A percentile compares a stretch with the other conserved stretches of the same genome.
Conservation (phyloP, 805 yeast genomes). For the Ogataea ramenticola region DNA sequence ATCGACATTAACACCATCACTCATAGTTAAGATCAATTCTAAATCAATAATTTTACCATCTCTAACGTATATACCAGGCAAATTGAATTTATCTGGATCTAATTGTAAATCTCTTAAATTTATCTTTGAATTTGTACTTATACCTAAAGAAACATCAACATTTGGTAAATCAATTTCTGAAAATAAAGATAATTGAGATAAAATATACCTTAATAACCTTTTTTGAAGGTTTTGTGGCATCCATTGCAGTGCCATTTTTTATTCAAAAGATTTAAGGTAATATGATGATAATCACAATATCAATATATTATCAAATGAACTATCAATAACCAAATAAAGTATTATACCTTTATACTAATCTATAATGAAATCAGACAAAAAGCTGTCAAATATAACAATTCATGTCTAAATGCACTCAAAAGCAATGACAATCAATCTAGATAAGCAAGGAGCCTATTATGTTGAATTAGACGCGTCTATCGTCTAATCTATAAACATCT, state of each 20-base stretch:
- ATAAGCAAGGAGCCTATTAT: no score
- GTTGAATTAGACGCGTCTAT: no score
- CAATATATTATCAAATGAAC: no score
- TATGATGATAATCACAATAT: no score
- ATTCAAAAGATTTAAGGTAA: no score
- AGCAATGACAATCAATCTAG: no score
- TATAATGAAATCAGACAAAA: no score
- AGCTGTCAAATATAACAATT: no score
- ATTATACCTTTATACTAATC: no score
- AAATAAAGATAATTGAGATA: constrained; percentile 75
- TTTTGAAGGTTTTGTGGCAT: constrained; percentile 82
- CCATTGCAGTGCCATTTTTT: constrained; percentile 41
- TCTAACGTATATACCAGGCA: constrained; percentile 59
- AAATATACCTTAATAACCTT: constrained; percentile 68
- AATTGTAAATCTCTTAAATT: constrained; percentile 56
- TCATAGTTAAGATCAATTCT: constrained; percentile 53
- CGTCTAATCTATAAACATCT: no score
- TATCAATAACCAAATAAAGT: no score
- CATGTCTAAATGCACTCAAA: no score
- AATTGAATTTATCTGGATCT: constrained; percentile 60
- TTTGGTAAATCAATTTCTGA: constrained; percentile 78
- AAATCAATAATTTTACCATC: constrained; percentile 53
- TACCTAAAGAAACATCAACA: constrained; percentile 68
- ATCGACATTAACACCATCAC: constrained; percentile 62
- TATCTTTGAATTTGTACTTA: constrained; percentile 33